Evolutionary conservation across 2,329 filamentous ascomycete species (phyloP), one percentile per base, ranked within the genome.

Genomic region (Fusarium multiceps): DNA sequence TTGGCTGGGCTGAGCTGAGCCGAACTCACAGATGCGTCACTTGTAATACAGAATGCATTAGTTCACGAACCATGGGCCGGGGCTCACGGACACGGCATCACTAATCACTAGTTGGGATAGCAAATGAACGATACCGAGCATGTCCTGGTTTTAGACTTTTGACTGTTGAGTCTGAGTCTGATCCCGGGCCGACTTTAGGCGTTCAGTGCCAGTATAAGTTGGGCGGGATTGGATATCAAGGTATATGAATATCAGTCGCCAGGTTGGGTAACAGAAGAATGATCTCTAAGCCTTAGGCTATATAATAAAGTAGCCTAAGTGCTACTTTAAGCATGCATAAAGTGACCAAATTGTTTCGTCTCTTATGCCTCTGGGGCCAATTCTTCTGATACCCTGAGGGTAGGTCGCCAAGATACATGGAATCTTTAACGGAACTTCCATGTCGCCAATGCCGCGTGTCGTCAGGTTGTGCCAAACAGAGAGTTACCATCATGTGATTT

Each of bases 141-240:
- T 63, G 30, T 45, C 27, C n/a, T 47, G 32, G 58, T 18, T 63
- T 42, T 55, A n/a, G 21, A 23, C n/a, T 63, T 42, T 55, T 37
- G 16, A n/a, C 30, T 37, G n/a, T 50, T 37, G 32, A 25, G 13
- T 20, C 25, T 40, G 30, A 37, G 25, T 21, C 13, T 53, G 34
- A 37, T 27, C 47, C 66, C 61, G 66, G 66, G 43, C 66, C 66
- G 66, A 70, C 62, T 69, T 12, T 45, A 42, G 34, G 49, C 34
- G 34, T 27, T 7, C 23, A 21, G 32, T 9, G 8, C 23, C 23
- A 27, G 25, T 27, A 27, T 27, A 14, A 37, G 34, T 37, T n/a
- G 34, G 18, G 34, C 10, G 34, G 9, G 28, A 28, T 28, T 11
- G 34, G 16, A 18, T 37, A 37, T 37, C 34, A n/a, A 37, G 34